A percentile compares a stretch with the other conserved stretches of the same genome.
phyloP scores from a whole-genome alignment of 2,329 filamentous ascomycete species.

The Pezicula rhizophila region DNA sequence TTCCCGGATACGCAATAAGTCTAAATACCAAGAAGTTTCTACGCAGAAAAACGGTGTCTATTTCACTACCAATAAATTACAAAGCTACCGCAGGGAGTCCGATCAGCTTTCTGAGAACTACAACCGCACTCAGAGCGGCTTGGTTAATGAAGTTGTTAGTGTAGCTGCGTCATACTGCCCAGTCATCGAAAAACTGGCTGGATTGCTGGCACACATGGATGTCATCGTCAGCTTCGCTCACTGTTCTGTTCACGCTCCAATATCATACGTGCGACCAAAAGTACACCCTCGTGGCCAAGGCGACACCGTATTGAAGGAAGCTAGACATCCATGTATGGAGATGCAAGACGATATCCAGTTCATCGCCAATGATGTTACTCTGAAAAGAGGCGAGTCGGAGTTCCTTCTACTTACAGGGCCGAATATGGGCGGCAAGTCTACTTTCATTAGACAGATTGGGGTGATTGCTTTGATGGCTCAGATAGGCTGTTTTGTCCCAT shows the following conservation, averaged over 20 bases:
- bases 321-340: slow-evolving; percentile 94
- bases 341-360: slow-evolving; percentile 98
- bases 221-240: slow-evolving; percentile 94
- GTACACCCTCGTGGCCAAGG: slow-evolving; percentile 86
- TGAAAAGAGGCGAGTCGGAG: slow-evolving; percentile 69
- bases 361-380: slow-evolving; percentile 92
- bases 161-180: slow-evolving; percentile 94
- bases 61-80: slow-evolving; percentile 83
- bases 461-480: slow-evolving; percentile 97
- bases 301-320: slow-evolving; percentile 84
- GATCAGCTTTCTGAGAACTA: slow-evolving; percentile 93
- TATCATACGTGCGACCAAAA: slow-evolving; percentile 82
- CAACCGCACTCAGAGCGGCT: slow-evolving; percentile 84
- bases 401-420: slow-evolving; percentile 96
- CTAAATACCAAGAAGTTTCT: slow-evolving; percentile 85
- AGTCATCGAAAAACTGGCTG: slow-evolving; percentile 82
- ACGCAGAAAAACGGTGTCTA: slow-evolving; percentile 99
- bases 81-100: slow-evolving; percentile 78
- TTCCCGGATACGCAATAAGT: slow-evolving; percentile 86
- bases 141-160: slow-evolving; percentile 86
- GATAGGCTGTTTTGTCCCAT: slow-evolving; percentile 93
- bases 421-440: slow-evolving; percentile 99
- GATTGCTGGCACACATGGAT: slow-evolving; percentile 85
- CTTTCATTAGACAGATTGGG: slow-evolving; percentile 94
- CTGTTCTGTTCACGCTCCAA: slow-evolving; percentile 86